Base-by-base conservation (phyloP, 164 flowering plant species). In the Tinospora cordifolia region DNA sequence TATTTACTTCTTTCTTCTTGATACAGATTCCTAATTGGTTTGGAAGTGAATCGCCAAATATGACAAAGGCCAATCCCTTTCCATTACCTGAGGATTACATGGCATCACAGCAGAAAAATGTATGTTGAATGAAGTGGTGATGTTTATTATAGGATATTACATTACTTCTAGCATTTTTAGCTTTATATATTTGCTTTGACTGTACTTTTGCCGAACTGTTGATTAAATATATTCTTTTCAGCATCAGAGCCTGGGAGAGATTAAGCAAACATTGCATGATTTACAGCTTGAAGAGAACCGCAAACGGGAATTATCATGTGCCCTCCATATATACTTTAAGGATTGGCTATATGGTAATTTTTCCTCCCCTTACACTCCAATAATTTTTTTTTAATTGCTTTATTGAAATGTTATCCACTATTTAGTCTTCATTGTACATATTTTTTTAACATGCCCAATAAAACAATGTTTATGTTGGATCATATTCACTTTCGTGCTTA, bases 291-390 rank as follows among this genome's bases (percentile, higher is more conserved):
- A 90, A 74, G 97, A 95, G 41, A 86, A 72, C 67, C 79, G 84
- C 72, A 92, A 92, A 75, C 83, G 90, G 26, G 99, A 95, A 78
- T 70, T 95, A 58, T 85, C 97, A 8, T 75, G 75, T 81, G 98
- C 96, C 6, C 83, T 95, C 66, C 99, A 95, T 75, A 78, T 84
- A 13, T 83, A 82, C 79, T 95, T 95, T 76, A 95, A 88, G 74
- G 99, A 95, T 68, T 95, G 99, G 99, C 78, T 95, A 71, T 90
- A 91, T 75, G 90, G 99, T 95, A 92, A 76, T 72, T 36, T 10
- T 71, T 26, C 24, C 57, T 68, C 40, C 12, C 36, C 22, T 36
- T 72, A 27, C 57, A 26, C n/a, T 51, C 2, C n/a, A n/a, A n/a
- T n/a, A n/a, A 13, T 51, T 51, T 51, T 51, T 51, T 7, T 51